Evolutionary conservation across 768 basidiomycete genomes (phyloP).

Genomic region (Cantharellus cinnabarinus): DNA sequence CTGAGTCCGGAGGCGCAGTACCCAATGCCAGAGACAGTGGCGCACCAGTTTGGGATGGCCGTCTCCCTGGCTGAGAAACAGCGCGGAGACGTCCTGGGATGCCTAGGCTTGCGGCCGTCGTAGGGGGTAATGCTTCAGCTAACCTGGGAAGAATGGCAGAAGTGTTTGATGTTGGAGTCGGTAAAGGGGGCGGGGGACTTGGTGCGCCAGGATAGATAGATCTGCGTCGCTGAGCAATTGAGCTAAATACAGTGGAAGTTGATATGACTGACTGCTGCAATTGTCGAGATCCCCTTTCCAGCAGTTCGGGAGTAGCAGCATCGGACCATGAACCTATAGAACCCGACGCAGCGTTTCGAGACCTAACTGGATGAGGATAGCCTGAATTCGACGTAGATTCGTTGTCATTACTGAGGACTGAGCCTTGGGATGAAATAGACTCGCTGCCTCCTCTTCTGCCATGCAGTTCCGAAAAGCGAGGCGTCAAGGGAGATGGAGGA

Average conservation of each 20-base stretch:
- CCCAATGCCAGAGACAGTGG: constrained; percentile 16
- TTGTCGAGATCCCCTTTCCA: too few relatives aligned
- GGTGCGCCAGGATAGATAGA: too few relatives aligned
- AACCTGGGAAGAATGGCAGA: too few relatives aligned
- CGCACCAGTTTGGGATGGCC: constrained; percentile 37
- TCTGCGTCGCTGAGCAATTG: too few relatives aligned
- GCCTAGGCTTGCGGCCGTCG: too few relatives aligned
- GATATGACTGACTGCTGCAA: too few relatives aligned
- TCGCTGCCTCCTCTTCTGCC: background rate
- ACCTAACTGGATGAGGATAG: background rate
- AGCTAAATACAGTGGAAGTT: too few relatives aligned
- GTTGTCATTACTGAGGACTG: background rate
- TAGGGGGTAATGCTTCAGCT: too few relatives aligned
- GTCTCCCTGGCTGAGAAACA: constrained; percentile 55
- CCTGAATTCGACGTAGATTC: background rate
- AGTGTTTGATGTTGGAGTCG: too few relatives aligned
- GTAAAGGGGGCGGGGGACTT: too few relatives aligned
- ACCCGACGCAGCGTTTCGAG: background rate
- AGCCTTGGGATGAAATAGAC: background rate
- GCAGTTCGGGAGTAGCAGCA: background rate
- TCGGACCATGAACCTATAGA: background rate
- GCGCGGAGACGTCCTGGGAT: constrained; percentile 33
- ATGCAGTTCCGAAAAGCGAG: background rate
- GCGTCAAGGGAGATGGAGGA: background rate
- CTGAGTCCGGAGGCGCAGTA: too few relatives aligned